A percentile compares a stretch with the other conserved stretches of the same genome.
Evolutionary conservation across 176 grass and related monocot species (phyloP).

Genomic region (Aegilops bicornis): DNA sequence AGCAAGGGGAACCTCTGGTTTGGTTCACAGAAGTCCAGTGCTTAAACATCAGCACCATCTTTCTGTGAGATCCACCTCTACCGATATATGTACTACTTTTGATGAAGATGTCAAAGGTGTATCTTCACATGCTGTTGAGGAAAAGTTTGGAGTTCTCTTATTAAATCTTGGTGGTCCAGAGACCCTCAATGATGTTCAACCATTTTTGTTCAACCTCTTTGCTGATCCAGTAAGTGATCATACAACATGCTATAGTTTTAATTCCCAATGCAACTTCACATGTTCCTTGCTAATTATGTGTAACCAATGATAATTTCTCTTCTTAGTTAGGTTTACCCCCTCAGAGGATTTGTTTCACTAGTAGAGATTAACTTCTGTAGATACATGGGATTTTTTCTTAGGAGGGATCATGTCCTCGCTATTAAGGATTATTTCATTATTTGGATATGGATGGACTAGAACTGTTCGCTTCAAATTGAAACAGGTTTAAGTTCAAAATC

Average conservation of each 20-base stretch:
- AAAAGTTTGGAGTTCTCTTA: conserved; percentile 87
- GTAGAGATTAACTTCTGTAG: background rate
- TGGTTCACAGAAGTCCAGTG: conserved; percentile 21
- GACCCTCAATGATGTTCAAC: conserved; percentile 90
- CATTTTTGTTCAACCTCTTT: conserved; percentile 96
- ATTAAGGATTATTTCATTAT: background rate
- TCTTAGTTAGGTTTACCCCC: background rate
- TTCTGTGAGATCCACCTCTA: conserved; percentile 31
- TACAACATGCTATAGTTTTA: conserved; percentile 1
- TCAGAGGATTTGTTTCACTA: background rate
- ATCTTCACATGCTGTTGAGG: conserved; percentile 36
- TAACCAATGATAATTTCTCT: background rate
- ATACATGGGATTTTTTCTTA: background rate
- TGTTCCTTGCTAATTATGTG: conserved; percentile 11
- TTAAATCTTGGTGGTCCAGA: conserved; percentile 96
- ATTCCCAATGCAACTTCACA: background rate
- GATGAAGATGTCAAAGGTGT: conserved; percentile 27
- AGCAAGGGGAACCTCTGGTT: conserved; percentile 3
- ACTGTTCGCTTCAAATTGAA: background rate
- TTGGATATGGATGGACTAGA: background rate
- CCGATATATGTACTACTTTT: conserved; percentile 33
- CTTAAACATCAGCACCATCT: conserved; percentile 19
- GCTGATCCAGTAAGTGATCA: conserved; percentile 73
- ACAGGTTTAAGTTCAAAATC: background rate
- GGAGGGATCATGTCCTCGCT: background rate